phyloP scores from a whole-genome alignment of 2,329 filamentous ascomycete genomes.

The Didymella sp. region DNA sequence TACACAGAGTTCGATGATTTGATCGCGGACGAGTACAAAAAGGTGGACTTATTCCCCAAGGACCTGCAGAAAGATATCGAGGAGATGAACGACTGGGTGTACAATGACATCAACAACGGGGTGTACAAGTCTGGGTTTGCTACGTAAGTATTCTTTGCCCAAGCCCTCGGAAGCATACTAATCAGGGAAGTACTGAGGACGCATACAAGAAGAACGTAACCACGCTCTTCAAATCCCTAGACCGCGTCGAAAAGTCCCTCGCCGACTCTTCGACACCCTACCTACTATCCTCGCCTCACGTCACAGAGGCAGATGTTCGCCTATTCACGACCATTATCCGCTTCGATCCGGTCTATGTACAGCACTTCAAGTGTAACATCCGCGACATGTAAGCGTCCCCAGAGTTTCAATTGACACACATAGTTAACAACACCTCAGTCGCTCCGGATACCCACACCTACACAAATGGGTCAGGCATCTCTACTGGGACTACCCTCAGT shows the following conservation, averaged over 20 bases:
- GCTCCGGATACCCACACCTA: slow-evolving; percentile 79
- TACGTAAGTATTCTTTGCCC: slow-evolving; percentile 44
- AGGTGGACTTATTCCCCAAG: slow-evolving; percentile 55
- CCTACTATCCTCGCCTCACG: slow-evolving; percentile 53
- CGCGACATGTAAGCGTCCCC: slow-evolving; percentile 66
- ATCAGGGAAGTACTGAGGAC: slow-evolving; percentile 51
- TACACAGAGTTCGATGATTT: slow-evolving; percentile 76
- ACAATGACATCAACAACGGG: slow-evolving; percentile 60
- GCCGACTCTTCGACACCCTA: slow-evolving; percentile 53
- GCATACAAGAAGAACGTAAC: slow-evolving; percentile 57
- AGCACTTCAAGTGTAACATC: slow-evolving; percentile 79
- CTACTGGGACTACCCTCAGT: slow-evolving; percentile 73
- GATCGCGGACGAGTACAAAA: slow-evolving; percentile 54
- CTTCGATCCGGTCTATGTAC: slow-evolving; percentile 63
- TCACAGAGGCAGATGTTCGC: slow-evolving; percentile 60
- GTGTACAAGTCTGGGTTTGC: slow-evolving; percentile 62
- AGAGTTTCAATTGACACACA: background rate
- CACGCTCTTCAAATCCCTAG: slow-evolving; percentile 57
- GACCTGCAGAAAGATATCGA: slow-evolving; percentile 56
- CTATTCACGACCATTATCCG: slow-evolving; percentile 67
- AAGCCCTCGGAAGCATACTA: background rate
- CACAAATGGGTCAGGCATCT: slow-evolving; percentile 82
- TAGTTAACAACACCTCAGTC: slow-evolving; percentile 9
- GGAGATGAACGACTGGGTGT: slow-evolving; percentile 60
- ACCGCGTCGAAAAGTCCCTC: slow-evolving; percentile 56